Conservation (phyloP, 2,329 filamentous ascomycete genomes). For the Fusarium setosum region DNA sequence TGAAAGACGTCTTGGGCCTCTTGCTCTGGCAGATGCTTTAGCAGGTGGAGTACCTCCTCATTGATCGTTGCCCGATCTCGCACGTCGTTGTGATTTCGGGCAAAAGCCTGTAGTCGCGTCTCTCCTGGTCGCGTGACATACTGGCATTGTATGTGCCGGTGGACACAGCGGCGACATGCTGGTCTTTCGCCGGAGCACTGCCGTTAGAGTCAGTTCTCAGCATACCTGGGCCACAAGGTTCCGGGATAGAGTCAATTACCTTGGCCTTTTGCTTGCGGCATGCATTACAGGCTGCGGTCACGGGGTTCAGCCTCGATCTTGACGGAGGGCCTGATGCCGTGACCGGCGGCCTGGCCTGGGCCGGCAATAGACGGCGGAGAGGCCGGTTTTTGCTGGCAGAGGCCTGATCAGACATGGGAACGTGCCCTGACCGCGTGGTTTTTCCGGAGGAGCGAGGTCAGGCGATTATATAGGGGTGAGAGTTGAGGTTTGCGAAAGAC, state of each 20-base stretch:
- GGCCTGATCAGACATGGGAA: neutral
- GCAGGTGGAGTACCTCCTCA: constrained; percentile 31
- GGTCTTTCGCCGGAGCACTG: constrained; percentile 45
- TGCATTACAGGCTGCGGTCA: constrained; percentile 28
- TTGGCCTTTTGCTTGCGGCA: constrained; percentile 36
- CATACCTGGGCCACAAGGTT: neutral
- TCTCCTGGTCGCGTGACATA: constrained; percentile 37
- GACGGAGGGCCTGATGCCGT: accelerated
- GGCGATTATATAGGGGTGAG: neutral
- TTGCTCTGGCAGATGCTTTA: constrained; percentile 33
- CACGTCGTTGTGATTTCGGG: neutral
- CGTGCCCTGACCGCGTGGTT: neutral
- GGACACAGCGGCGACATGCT: constrained; percentile 35
- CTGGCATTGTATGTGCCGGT: constrained; percentile 20
- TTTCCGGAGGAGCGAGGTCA: neutral
- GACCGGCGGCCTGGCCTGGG: neutral
- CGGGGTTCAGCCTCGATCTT: constrained; percentile 9
- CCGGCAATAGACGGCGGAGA: constrained; percentile 6
- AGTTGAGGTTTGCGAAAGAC: neutral
- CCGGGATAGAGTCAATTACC: constrained; percentile 6
- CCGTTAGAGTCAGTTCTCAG: neutral
- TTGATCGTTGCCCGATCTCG: neutral
- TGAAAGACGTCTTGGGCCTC: constrained; percentile 50
- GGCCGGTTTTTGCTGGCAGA: neutral
- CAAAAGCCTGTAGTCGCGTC: constrained; percentile 30